Percentiles rank a stretch among this genome's conserved stretches.
These are phyloP conservation scores for Gossypium raimondii DNA, from an alignment of 345 rosid genomes.

Conservation along the genomic window DNA sequence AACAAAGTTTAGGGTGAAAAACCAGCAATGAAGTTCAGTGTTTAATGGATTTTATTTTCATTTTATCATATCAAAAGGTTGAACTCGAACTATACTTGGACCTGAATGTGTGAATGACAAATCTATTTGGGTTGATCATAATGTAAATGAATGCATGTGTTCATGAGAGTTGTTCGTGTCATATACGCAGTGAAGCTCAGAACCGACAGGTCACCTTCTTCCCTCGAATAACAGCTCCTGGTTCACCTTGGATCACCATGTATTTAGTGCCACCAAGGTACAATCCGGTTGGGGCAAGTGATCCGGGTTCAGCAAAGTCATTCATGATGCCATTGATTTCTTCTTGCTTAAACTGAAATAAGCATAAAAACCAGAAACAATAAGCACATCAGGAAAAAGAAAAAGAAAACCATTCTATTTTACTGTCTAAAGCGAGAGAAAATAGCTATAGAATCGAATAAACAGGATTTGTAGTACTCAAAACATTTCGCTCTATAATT, in stretches of 20 bases:
- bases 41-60: too few species aligned
- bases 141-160: background rate
- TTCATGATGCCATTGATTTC: slow-evolving; percentile 50
- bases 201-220: slow-evolving; percentile 53
- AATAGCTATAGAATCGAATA: background rate
- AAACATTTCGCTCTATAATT: background rate
- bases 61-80: background rate
- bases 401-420: background rate
- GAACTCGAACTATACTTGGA: background rate
- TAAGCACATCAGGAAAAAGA: slow-evolving; percentile 11
- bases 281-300: slow-evolving; percentile 85
- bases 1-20: too few species aligned
- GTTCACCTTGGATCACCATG: slow-evolving; percentile 91
- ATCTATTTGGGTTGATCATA: background rate
- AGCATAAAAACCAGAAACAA: slow-evolving; percentile 17
- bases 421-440: background rate
- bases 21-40: too few species aligned
- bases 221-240: slow-evolving; percentile 85
- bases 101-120: background rate
- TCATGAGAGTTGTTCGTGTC: background rate
- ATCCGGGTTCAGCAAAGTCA: slow-evolving; percentile 73
- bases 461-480: background rate
- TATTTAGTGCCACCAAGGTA: slow-evolving; percentile 67
- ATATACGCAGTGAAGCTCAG: background rate
- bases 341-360: slow-evolving; percentile 58